Evolutionary conservation across 805 yeast genomes (phyloP), one percentile per base, ranked within the genome.

Genomic region (Nakazawaea sp.): DNA sequence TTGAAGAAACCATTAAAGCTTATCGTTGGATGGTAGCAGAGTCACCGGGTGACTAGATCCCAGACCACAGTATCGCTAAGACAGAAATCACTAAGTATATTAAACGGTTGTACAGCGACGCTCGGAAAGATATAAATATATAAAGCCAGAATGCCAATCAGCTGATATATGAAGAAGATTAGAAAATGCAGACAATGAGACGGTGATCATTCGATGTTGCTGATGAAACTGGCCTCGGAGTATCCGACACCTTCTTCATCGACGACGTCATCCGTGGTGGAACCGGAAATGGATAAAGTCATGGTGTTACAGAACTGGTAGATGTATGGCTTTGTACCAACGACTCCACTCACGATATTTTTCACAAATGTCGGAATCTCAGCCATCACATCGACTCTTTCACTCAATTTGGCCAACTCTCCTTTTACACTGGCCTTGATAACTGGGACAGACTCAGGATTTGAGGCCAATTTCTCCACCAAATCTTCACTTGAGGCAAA

Each of bases 351-450:
- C 32, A 86, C 97, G 42, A 92, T 83, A 50, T 80, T 83, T 64
- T 90, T 92, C 48, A 92, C 95, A 61, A 92, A 88, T 45, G 76
- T 80, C 19, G 98, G 98, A 42, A 92, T 81, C 63, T 92, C 97
- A 35, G 88, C 85, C 97, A 92, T 88, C 42, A 92, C 97, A 61
- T 92, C 98, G 41, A 92, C 89, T 56, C 97, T 78, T 64, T 87
- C 97, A 36, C 86, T 77, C 43, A 85, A 61, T 32, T 69, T 64
- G 13, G 57, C 56, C 47, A 90, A 69, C 17, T 68, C 62, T 43
- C 96, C 96, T 28, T 50, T 54, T 16, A 83, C 75, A 9, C 55
- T 58, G 32, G 74, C 82, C 32, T 58, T 62, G 18, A 71, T 66
- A 30, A 50, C 46, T 39, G 60, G 60, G 9, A 31, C 40, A 4